These are phyloP conservation scores for Euphorbia corollata DNA, from an alignment of 441 rosid genomes.

Conservation along the genomic window DNA sequence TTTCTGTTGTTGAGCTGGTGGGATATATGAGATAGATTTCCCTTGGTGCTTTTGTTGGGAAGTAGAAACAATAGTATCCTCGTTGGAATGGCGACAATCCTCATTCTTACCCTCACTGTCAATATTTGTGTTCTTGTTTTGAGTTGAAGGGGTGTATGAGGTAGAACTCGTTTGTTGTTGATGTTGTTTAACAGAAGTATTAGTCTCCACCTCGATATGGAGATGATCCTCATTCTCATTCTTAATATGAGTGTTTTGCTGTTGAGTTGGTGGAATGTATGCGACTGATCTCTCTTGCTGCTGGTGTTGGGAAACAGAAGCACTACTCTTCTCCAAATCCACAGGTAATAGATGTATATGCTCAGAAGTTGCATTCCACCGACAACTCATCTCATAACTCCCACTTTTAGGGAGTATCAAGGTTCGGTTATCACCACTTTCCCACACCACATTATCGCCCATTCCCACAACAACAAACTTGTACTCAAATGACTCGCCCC, in stretches of 20 bases:
- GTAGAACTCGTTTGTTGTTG: too few species aligned
- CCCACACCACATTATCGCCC: constrained; percentile 63
- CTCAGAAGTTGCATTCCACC: constrained; percentile 68
- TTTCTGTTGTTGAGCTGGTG: constrained; percentile 66
- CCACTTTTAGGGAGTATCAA: constrained; percentile 61
- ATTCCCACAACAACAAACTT: constrained; percentile 54
- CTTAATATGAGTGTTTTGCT: too few species aligned
- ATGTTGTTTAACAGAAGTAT: constrained; percentile 64
- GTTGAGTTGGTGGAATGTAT: not conserved
- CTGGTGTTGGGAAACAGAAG: too few species aligned
- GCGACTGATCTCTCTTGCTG: too few species aligned
- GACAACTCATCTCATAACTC: constrained; percentile 49
- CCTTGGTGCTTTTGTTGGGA: not conserved
- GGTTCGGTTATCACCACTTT: constrained; percentile 63
- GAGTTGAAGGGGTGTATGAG: too few species aligned
- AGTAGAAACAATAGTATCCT: too few species aligned
- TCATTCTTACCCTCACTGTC: too few species aligned
- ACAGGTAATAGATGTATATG: constrained; percentile 41
- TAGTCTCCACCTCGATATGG: constrained; percentile 35
- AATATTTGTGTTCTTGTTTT: too few species aligned
- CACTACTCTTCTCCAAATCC: constrained; percentile 11
- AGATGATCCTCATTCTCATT: constrained; percentile 24
- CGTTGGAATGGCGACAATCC: too few species aligned
- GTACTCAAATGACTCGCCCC: constrained; percentile 52
- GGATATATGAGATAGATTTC: not conserved